Percentiles rank a stretch among this genome's conserved stretches.
phyloP scores from a whole-genome alignment of 108 stramenopile genomes.

The Nannochloropsis gaditana region DNA sequence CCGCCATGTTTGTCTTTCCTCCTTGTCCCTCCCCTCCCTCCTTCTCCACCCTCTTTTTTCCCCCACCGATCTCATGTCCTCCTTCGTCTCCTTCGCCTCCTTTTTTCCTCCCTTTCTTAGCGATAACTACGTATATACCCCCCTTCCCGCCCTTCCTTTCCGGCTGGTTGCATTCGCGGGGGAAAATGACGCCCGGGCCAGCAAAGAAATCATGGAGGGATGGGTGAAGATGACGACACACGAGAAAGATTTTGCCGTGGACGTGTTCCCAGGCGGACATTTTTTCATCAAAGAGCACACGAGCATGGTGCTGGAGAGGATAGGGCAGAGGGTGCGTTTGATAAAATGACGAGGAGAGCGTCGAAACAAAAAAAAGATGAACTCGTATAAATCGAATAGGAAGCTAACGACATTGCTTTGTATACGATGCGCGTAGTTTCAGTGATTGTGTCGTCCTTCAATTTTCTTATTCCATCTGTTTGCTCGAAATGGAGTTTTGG shows the following conservation, averaged over 20 bases:
- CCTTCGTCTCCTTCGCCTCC: not conserved
- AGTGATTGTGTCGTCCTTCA: no score
- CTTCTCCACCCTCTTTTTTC: not conserved
- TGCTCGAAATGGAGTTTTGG: no score
- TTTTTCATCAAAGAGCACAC: constrained; percentile 20
- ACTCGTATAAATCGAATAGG: not conserved
- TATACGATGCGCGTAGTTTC: no score
- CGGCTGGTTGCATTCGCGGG: not conserved
- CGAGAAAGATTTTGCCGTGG: not conserved
- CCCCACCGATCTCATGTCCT: not conserved
- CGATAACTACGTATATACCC: not conserved
- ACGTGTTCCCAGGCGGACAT: not conserved
- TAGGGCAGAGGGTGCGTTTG: not conserved
- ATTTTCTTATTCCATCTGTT: no score
- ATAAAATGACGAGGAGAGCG: not conserved
- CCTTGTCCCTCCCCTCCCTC: not conserved
- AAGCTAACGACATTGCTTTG: no score
- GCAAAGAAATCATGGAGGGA: constrained; percentile 20
- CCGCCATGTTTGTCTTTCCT: not conserved
- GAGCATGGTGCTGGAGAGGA: not conserved
- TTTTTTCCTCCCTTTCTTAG: not conserved
- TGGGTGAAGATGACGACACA: not conserved
- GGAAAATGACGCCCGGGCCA: not conserved
- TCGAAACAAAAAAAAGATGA: not conserved
- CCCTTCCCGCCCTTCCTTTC: not conserved